A percentile compares a stretch with the other conserved stretches of the same genome.
Conservation (phyloP, 2,329 filamentous ascomycete species). For the Botrytis squamosa region DNA sequence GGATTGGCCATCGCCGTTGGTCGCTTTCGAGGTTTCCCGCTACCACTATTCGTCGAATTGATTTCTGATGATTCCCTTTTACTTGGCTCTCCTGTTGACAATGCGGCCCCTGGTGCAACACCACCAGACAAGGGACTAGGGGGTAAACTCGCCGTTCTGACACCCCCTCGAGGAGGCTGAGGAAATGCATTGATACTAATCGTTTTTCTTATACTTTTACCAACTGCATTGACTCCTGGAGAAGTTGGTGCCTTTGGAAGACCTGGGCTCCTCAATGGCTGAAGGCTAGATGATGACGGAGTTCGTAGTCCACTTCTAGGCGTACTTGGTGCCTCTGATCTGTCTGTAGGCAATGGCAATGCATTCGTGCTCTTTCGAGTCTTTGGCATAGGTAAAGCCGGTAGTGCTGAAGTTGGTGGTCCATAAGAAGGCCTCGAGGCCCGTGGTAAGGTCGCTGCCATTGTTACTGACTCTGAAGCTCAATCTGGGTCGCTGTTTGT, state of each 20-base stretch:
- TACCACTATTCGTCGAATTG: slow-evolving; percentile 26
- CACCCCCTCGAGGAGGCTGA: slow-evolving; percentile 73
- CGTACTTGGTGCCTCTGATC: slow-evolving; percentile 40
- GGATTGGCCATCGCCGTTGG: slow-evolving; percentile 39
- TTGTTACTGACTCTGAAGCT: slow-evolving; percentile 23
- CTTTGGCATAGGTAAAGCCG: slow-evolving; percentile 71
- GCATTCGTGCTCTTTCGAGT: slow-evolving; percentile 64
- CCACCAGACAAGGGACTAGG: slow-evolving; percentile 59
- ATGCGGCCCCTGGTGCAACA: slow-evolving; percentile 23
- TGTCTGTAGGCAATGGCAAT: slow-evolving; percentile 42
- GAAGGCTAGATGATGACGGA: slow-evolving; percentile 57
- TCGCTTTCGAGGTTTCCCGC: slow-evolving; percentile 32
- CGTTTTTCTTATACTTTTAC: slow-evolving; percentile 76
- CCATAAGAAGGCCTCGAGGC: slow-evolving; percentile 67
- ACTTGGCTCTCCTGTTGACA: slow-evolving; percentile 29
- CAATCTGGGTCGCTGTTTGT: neutral
- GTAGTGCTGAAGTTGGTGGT: slow-evolving; percentile 69
- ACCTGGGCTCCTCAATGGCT: slow-evolving; percentile 49
- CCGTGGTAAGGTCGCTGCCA: slow-evolving; percentile 42
- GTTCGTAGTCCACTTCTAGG: slow-evolving; percentile 59
- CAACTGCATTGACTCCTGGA: slow-evolving; percentile 56
- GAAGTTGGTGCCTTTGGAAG: slow-evolving; percentile 57
- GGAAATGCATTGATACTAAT: slow-evolving; percentile 95
- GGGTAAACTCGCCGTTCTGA: slow-evolving; percentile 59
- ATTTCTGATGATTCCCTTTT: slow-evolving; percentile 33